phyloP scores from a whole-genome alignment of 495 filamentous ascomycete species.

The Neurospora tetrasperma region DNA sequence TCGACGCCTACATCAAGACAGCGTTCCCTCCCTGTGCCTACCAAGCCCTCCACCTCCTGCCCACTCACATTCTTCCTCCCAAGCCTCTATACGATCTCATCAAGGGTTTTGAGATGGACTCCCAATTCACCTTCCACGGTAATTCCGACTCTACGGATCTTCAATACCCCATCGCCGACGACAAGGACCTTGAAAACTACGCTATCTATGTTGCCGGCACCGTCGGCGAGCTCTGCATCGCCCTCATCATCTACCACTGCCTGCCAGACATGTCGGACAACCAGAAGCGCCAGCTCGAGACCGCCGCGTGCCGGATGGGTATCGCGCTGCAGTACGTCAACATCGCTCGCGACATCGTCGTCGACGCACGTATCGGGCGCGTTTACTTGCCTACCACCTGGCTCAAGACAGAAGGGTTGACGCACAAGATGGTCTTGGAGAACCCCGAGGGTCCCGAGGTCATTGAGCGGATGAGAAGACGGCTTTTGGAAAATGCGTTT shows the following conservation, averaged over 20 bases:
- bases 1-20: conserved; percentile 23
- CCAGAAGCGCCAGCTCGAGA: conserved; percentile 22
- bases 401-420: conserved; percentile 45
- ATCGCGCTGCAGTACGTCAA: conserved; percentile 61
- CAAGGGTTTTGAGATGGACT: conserved; percentile 52
- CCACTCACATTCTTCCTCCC: conserved; percentile 39
- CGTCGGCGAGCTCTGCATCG: conserved; percentile 53
- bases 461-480: conserved; percentile 33
- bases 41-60: conserved; percentile 43
- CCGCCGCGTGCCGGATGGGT: conserved; percentile 50
- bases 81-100: conserved; percentile 48
- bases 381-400: conserved; percentile 54
- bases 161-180: conserved; percentile 44
- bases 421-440: conserved; percentile 40
- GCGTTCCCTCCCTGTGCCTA: conserved; percentile 39
- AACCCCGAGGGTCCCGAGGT: conserved; percentile 30
- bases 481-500: conserved; percentile 47
- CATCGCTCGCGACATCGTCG: conserved; percentile 55
- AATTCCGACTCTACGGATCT: neutral
- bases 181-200: conserved; percentile 47
- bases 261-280: conserved; percentile 13
- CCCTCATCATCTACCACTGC: conserved; percentile 49
- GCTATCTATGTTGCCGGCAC: conserved; percentile 54
- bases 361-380: conserved; percentile 48
- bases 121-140: conserved; percentile 31